A percentile compares a stretch with the other conserved stretches of the same genome.
Evolutionary conservation across 257 asterid species (phyloP).

Genomic region (Solanum chilense): DNA sequence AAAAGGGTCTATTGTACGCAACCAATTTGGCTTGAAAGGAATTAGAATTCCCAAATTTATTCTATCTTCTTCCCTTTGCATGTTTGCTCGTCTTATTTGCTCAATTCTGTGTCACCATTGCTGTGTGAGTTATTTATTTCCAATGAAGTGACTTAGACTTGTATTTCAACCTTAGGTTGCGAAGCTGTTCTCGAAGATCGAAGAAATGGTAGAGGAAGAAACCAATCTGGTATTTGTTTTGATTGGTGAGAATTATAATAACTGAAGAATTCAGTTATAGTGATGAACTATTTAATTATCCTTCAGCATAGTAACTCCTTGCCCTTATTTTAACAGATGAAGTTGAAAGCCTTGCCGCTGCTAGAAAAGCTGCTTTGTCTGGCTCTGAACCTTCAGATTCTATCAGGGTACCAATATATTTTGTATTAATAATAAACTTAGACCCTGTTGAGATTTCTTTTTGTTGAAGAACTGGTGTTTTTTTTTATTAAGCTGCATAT

Average conservation of each 20-base stretch:
- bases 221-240: conserved; percentile 81
- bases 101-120: neutral
- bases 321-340: conserved; percentile 45
- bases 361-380: conserved; percentile 94
- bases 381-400: conserved; percentile 99
- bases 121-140: neutral
- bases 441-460: neutral
- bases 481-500: neutral
- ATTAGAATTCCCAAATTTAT: neutral
- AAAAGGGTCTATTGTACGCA: neutral
- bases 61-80: neutral
- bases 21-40: neutral
- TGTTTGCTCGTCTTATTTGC: neutral
- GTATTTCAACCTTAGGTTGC: conserved; percentile 56
- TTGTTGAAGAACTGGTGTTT: conserved; percentile 2
- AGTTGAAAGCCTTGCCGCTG: conserved; percentile 99
- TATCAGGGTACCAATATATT: conserved; percentile 59
- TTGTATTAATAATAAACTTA: neutral
- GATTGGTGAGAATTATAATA: conserved; percentile 67
- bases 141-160: neutral
- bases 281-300: neutral
- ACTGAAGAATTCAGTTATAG: neutral
- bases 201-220: conserved; percentile 98
- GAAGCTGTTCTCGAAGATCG: conserved; percentile 84
- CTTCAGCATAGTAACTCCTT: neutral